phyloP scores from a whole-genome alignment of 2,329 filamentous ascomycete genomes.

The Curvularia sp. region DNA sequence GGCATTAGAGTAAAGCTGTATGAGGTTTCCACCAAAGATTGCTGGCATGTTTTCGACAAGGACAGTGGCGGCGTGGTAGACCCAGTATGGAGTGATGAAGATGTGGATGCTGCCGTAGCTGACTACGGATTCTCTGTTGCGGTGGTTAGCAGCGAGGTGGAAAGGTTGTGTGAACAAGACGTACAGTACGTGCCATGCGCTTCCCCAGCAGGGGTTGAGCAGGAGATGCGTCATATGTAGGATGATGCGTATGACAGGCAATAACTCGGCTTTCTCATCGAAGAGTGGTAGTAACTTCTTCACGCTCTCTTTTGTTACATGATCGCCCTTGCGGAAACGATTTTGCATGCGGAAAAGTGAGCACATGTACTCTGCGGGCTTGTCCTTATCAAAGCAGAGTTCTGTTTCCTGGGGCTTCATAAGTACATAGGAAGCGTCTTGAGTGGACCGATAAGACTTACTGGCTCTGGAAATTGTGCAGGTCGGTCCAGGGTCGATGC shows the following conservation, averaged over 20 bases:
- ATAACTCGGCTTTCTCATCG: constrained; percentile 34
- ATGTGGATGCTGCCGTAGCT: constrained; percentile 40
- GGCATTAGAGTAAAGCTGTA: constrained; percentile 46
- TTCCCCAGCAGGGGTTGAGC: constrained; percentile 43
- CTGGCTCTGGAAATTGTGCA: constrained; percentile 47
- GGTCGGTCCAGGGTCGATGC: constrained; percentile 46
- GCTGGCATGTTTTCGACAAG: constrained; percentile 43
- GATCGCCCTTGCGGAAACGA: constrained; percentile 45
- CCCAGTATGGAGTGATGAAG: constrained; percentile 47
- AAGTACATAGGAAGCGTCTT: constrained; percentile 5
- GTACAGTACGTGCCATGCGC: constrained; percentile 37
- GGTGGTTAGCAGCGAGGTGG: neutral
- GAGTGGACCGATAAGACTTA: constrained; percentile 13
- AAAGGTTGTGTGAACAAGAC: neutral
- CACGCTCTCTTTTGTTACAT: constrained; percentile 25
- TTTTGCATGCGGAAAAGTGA: constrained; percentile 47
- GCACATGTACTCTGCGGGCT: constrained; percentile 44
- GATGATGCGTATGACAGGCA: constrained; percentile 38
- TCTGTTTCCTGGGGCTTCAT: constrained; percentile 33
- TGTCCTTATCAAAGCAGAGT: constrained; percentile 35
- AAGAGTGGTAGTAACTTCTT: constrained; percentile 36
- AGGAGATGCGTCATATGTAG: constrained; percentile 45
- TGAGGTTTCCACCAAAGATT: constrained; percentile 41
- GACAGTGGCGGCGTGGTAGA: constrained; percentile 43
- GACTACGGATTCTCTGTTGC: constrained; percentile 41